Evolutionary conservation across 192 early-diverging fungal genomes (phyloP).

Genomic region (Diversispora eburnea): DNA sequence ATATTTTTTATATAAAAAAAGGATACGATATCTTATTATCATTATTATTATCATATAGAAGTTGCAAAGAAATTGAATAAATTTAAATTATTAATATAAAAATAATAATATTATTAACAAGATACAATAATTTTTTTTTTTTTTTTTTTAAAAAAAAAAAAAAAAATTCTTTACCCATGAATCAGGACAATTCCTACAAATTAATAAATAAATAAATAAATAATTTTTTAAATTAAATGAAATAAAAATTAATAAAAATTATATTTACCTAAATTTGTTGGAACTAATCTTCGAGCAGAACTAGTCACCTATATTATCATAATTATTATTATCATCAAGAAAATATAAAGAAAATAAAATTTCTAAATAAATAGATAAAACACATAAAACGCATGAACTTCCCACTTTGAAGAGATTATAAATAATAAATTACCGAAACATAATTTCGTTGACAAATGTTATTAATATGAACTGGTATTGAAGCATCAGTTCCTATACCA

Average conservation of each 20-base stretch:
- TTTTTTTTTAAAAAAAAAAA: no score
- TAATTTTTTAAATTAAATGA: background rate
- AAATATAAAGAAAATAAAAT: background rate
- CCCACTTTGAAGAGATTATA: no score
- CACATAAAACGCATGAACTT: no score
- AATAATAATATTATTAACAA: no score
- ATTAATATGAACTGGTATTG: conserved; percentile 51
- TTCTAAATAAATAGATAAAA: no score
- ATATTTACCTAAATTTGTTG: conserved; percentile 46
- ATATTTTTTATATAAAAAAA: background rate
- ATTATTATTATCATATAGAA: background rate
- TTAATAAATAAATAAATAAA: background rate
- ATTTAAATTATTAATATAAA: no score
- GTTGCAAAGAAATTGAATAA: no score
- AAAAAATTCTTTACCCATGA: conserved; percentile 20
- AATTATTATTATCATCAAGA: background rate
- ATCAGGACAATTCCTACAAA: background rate
- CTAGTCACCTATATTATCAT: conserved; percentile 32
- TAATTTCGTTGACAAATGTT: conserved; percentile 53
- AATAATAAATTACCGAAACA: conserved; percentile 27
- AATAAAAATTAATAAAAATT: background rate
- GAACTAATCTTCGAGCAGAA: conserved; percentile 39
- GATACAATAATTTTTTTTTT: no score
- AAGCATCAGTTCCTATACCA: conserved; percentile 54
- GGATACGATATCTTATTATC: background rate